These are phyloP conservation scores for Oenanthe sinensis DNA, from an alignment of 129 eudicot genomes.

Conservation along the genomic window DNA sequence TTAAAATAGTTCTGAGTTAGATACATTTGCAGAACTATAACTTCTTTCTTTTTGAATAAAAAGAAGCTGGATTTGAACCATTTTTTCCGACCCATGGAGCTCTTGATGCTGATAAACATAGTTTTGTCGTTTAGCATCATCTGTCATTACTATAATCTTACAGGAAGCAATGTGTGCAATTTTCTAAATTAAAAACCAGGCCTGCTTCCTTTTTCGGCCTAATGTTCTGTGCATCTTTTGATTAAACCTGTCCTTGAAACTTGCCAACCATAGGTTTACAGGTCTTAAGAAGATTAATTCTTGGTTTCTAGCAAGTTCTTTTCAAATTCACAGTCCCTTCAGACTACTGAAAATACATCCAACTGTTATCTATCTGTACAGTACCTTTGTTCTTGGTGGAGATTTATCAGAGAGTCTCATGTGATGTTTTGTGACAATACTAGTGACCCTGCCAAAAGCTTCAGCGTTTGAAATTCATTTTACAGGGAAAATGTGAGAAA, in stretches of 20 bases:
- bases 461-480: too few relatives aligned
- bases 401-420: too few relatives aligned
- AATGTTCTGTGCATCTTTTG: neutral
- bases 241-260: neutral
- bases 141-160: neutral
- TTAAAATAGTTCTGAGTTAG: too few relatives aligned
- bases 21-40: neutral
- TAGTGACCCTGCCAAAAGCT: too few relatives aligned
- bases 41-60: neutral
- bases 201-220: neutral
- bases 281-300: neutral
- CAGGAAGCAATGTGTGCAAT: neutral
- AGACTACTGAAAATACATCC: neutral
- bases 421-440: too few relatives aligned
- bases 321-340: neutral
- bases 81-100: neutral
- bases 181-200: neutral
- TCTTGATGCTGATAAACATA: neutral
- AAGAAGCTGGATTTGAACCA: too few relatives aligned
- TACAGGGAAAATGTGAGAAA: neutral
- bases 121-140: neutral
- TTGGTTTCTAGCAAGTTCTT: neutral
- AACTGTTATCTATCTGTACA: neutral
- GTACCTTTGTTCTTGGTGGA: neutral
- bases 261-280: neutral